Evolutionary conservation across 2,329 filamentous ascomycete species (phyloP).

Genomic region (Aspergillus sergii): DNA sequence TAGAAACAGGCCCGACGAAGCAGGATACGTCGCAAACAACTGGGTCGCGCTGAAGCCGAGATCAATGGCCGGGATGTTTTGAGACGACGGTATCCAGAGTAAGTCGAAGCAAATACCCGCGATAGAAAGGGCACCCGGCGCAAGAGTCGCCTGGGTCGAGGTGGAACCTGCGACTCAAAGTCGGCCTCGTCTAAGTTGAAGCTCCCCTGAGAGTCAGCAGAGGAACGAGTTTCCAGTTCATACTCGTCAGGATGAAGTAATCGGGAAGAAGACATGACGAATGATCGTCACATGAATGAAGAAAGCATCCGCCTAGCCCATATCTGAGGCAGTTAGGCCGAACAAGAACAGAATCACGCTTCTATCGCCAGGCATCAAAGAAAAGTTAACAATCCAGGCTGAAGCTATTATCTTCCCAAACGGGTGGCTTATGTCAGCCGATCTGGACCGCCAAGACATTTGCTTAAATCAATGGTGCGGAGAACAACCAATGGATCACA

Average conservation of each 20-base stretch:
- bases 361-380: background rate
- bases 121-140: slow-evolving; percentile 29
- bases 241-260: slow-evolving; percentile 46
- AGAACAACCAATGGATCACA: background rate
- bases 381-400: background rate
- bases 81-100: slow-evolving; percentile 34
- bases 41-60: slow-evolving; percentile 24
- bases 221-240: slow-evolving; percentile 43
- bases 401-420: background rate
- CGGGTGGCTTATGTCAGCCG: slow-evolving; percentile 8
- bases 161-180: slow-evolving; percentile 42
- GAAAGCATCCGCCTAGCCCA: slow-evolving; percentile 15
- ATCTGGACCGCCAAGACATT: slow-evolving; percentile 1
- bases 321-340: slow-evolving; percentile 16
- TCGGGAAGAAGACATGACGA: slow-evolving; percentile 40
- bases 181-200: slow-evolving; percentile 47
- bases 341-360: slow-evolving; percentile 2
- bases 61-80: slow-evolving; percentile 30
- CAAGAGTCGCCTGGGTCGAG: slow-evolving; percentile 27
- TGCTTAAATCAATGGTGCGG: background rate
- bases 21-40: slow-evolving; percentile 31
- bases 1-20: slow-evolving; percentile 36
- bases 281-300: slow-evolving; percentile 15
- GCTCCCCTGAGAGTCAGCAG: slow-evolving; percentile 41
- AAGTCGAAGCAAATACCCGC: slow-evolving; percentile 30